Base-by-base conservation (phyloP, 148 eudicot genomes). In the Vaccinium vitisidaea region DNA sequence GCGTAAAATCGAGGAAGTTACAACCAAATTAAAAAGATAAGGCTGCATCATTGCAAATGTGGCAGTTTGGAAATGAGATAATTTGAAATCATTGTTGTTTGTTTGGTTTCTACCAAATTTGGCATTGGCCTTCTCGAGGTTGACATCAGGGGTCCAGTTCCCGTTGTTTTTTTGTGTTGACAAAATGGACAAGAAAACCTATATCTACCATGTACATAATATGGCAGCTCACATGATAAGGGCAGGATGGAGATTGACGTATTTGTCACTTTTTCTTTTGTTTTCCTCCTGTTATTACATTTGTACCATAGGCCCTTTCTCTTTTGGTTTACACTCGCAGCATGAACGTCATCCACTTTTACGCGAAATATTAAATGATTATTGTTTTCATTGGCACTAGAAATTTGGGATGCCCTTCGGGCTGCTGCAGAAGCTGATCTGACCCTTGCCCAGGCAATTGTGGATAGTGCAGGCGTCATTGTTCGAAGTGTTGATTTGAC, bases 361-460 rank as follows among this genome's bases (percentile, higher is more conserved):
- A 73, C 16, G n/a, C 50, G 11, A 76, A 76, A 21, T 50, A 39
- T 50, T 15, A 52, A 53, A n/a, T 61, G n/a, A 19, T 69, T 73
- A 32, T 18, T 19, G 39, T 49, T 83, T 73, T 73, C 36, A 19
- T 55, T 43, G 65, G 75, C 76, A 46, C 48, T 85, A 94, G 97
- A 95, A 88, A 94, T 95, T 19, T 94, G 97, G 98, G 95, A 94
- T 88, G 98, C 97, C 27, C 95, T 94, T 9, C 89, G 87, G 53
- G 95, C 89, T 61, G 98, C 98, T 55, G 90, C 93, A 53, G 95
- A 91, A 84, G 89, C 93, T 83, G 95, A 95, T 82, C 55, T 86
- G 79, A 71, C 83, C 46, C 90, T 92, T 25, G 93, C 97, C 71
- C 92, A 92, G 83, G 83, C 92, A 82, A 92, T 95, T 56, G 77